Evolutionary conservation across 2,329 filamentous ascomycete species (phyloP).

Genomic region (Karstenula rhodostoma): DNA sequence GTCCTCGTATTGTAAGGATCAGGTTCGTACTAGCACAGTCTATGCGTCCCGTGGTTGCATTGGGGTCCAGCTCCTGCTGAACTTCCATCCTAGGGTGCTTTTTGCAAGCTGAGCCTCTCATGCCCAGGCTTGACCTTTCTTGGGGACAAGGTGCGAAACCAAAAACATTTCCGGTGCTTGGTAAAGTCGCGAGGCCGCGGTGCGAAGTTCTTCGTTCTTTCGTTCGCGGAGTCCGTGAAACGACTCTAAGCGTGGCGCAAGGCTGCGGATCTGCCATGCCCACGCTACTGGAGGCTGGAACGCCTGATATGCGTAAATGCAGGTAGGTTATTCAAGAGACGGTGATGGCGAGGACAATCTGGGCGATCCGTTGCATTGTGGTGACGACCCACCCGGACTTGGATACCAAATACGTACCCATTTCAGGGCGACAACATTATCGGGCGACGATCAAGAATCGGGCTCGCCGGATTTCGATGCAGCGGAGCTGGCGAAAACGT

Average conservation of each 20-base stretch:
- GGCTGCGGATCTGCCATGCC: neutral
- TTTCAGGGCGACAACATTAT: neutral
- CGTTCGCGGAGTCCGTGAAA: conserved; percentile 12
- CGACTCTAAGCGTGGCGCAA: conserved; percentile 6
- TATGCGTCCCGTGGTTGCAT: conserved; percentile 6
- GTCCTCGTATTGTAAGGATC: neutral
- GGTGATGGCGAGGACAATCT: neutral
- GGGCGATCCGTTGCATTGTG: neutral
- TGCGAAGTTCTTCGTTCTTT: neutral
- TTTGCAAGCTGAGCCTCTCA: conserved; percentile 2
- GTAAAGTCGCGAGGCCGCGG: neutral
- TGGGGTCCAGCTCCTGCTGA: neutral
- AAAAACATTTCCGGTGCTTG: neutral
- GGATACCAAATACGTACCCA: neutral
- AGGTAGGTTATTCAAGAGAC: neutral
- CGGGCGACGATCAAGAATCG: conserved; percentile 1
- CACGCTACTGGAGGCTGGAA: neutral
- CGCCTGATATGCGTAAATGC: neutral
- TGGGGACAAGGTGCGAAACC: neutral
- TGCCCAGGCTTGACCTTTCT: conserved; percentile 5
- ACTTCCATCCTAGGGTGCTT: neutral
- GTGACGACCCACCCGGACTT: conserved; percentile 1
- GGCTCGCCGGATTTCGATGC: neutral
- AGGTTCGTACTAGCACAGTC: neutral
- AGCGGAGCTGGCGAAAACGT: neutral